Base-by-base conservation (phyloP, 257 asterid genomes). In the Solanum virginianum region DNA sequence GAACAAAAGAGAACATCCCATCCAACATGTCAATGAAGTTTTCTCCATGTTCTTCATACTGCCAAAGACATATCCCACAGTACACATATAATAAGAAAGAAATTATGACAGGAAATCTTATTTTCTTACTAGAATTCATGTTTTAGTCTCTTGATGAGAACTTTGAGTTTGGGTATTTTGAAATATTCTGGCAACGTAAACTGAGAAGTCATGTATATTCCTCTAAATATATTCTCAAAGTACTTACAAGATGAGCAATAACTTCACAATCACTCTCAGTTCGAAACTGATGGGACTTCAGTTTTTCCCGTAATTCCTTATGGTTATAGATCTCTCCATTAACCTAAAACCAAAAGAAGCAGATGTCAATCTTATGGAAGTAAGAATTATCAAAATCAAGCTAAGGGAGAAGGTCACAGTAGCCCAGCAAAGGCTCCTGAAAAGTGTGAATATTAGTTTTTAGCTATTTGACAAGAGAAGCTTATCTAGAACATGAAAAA, bases 231-330 rank as follows among this genome's bases (percentile, higher is more conserved):
- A 82, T 53, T 24, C n/a, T 41, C 26, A 20, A 82, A 85, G 83
- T 43, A 90, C 97, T 92, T 89, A 97, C 99, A 89, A 97, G 95
- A 93, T 97, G 99, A 82, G 99, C 97, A 74, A 97, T 97, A 84
- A 97, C 99, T 92, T 97, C 99, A 87, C 99, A 97, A 90, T 97
- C 99, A 91, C 99, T 95, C 88, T 94, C 99, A 29, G 99, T 97
- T 82, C 94, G 91, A 92, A 95, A 97, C 84, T 81, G 70, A 83
- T 97, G 99, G 85, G 96, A 90, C 89, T 90, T 91, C 85, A 97
- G 90, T 88, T 86, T 91, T 88, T 90, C 91, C 89, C 91, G 91
- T 84, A 97, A 89, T 57, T 90, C 98, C 84, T 91, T 91, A 85
- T 97, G 99, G 94, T 97, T 97, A 89, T 97, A 97, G 87, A 97